Evolutionary conservation across 768 basidiomycete genomes (phyloP).

Genomic region (Multifurca ochricompacta): DNA sequence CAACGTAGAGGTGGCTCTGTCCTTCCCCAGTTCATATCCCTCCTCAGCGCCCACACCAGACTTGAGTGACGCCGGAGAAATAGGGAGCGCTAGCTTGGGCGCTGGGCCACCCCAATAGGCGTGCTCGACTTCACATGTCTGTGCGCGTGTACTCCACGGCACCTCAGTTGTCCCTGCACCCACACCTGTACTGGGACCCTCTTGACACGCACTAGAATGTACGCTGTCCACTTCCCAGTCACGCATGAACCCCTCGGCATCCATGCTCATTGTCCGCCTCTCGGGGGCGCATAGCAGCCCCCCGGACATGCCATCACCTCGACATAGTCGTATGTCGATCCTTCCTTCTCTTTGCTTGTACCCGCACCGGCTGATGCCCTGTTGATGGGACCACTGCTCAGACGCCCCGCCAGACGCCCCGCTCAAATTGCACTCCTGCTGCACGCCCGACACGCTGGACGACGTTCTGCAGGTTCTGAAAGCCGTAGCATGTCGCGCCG

Average conservation of each 20-base stretch:
- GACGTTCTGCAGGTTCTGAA: conserved; percentile 94
- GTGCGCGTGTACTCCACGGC: conserved; percentile 77
- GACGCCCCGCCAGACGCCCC: conserved; percentile 35
- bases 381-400: conserved; percentile 26
- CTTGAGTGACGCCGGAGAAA: conserved; percentile 39
- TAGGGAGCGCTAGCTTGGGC: conserved; percentile 28
- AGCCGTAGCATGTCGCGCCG: conserved; percentile 95
- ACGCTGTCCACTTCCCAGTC: conserved; percentile 56
- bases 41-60: too few relatives aligned
- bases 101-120: conserved; percentile 59
- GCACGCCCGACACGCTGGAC: conserved; percentile 43
- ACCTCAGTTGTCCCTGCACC: conserved; percentile 35
- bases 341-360: too few relatives aligned
- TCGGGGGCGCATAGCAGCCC: conserved; percentile 52
- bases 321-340: conserved; percentile 79
- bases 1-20: too few relatives aligned
- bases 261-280: conserved; percentile 23
- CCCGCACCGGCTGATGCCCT: conserved; percentile 12
- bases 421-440: conserved; percentile 39
- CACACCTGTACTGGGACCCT: conserved; percentile 2
- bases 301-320: conserved; percentile 99
- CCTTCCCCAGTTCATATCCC: too few relatives aligned
- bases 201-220: not conserved
- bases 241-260: conserved; percentile 62
- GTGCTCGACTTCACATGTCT: conserved; percentile 74